phyloP scores from a whole-genome alignment of 495 filamentous ascomycete genomes.

The Venustampulla echinocandica region DNA sequence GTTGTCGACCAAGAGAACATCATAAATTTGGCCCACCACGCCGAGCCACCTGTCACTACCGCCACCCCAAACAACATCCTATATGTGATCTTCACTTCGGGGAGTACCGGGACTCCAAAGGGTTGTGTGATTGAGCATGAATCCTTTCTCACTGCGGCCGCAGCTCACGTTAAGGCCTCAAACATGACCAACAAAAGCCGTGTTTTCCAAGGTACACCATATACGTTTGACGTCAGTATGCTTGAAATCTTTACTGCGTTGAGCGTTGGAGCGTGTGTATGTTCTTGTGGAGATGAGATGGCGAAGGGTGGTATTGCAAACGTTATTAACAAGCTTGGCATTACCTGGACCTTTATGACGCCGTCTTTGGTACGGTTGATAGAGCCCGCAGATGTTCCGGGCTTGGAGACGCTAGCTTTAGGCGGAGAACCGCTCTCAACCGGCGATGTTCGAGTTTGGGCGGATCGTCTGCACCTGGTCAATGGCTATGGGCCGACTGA shows the following conservation, averaged over 20 bases:
- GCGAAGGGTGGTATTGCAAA: constrained; percentile 28
- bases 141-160: constrained; percentile 17
- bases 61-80: background rate
- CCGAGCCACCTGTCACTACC: background rate
- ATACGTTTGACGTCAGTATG: constrained; percentile 67
- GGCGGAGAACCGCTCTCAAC: background rate
- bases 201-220: constrained; percentile 6
- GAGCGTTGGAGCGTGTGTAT: constrained; percentile 48
- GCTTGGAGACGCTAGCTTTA: background rate
- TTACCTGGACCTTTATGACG: constrained; percentile 30
- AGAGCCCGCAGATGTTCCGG: background rate
- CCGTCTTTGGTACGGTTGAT: constrained; percentile 31
- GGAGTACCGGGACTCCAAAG: constrained; percentile 31
- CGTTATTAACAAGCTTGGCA: constrained; percentile 27
- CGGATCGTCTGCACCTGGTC: background rate
- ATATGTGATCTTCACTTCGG: background rate
- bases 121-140: constrained; percentile 24
- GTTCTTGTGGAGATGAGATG: constrained; percentile 35
- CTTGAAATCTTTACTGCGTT: constrained; percentile 77
- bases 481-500: background rate
- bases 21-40: background rate
- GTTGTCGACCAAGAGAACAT: background rate
- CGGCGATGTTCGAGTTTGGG: background rate
- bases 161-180: constrained; percentile 40
- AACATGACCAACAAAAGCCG: constrained; percentile 27